phyloP scores from a whole-genome alignment of 2,329 filamentous ascomycete species.

The Fusarium agapanthi region DNA sequence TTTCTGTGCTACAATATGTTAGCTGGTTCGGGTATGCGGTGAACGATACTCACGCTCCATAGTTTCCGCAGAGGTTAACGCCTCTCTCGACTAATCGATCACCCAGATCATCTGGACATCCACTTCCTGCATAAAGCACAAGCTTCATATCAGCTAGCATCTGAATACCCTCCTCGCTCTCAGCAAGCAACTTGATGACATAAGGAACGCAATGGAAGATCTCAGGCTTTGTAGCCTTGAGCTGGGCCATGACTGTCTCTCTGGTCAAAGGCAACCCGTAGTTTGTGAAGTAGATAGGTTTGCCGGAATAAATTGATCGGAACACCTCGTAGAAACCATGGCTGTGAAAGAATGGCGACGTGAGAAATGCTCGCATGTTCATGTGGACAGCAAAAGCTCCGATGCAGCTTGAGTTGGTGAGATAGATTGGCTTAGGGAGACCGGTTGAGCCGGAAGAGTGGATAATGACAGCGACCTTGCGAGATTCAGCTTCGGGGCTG shows the following conservation, averaged over 20 bases:
- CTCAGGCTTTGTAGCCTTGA: conserved; percentile 51
- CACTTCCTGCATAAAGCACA: conserved; percentile 66
- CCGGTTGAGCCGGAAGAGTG: conserved; percentile 64
- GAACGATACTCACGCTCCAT: conserved; percentile 64
- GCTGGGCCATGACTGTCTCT: conserved; percentile 55
- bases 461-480: conserved; percentile 37
- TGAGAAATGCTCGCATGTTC: conserved; percentile 59
- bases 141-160: conserved; percentile 57
- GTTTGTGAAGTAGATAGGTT: conserved; percentile 63
- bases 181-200: conserved; percentile 68
- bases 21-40: too few species aligned
- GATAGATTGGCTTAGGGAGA: conserved; percentile 69
- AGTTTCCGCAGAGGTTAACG: conserved; percentile 64
- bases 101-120: conserved; percentile 67
- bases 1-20: conserved; percentile 33
- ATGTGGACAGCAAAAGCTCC: conserved; percentile 54
- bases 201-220: conserved; percentile 71
- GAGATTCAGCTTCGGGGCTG: conserved; percentile 19
- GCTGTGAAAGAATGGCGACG: conserved; percentile 67
- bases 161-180: conserved; percentile 62
- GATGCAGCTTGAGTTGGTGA: conserved; percentile 61
- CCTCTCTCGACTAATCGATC: conserved; percentile 61
- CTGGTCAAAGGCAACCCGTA: conserved; percentile 63
- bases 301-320: conserved; percentile 60
- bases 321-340: conserved; percentile 66